Percentiles rank a stretch among this genome's conserved stretches.
phyloP scores from a whole-genome alignment of 2,329 filamentous ascomycete genomes.

The Nemania bipapillata region DNA sequence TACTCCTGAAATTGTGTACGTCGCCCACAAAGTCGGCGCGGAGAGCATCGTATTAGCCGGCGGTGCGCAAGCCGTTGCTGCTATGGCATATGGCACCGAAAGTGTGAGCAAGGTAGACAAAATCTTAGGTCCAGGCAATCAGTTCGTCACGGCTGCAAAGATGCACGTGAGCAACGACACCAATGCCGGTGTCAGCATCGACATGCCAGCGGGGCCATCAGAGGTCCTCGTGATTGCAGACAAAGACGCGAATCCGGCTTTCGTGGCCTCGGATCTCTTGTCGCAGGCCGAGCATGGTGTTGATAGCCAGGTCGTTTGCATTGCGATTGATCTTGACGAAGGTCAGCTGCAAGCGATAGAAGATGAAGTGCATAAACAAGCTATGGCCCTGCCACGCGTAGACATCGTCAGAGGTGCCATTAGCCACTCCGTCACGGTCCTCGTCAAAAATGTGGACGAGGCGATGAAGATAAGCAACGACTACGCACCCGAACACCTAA shows the following conservation, averaged over 20 bases:
- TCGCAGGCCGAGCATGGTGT: slow-evolving; percentile 97
- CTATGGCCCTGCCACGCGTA: slow-evolving; percentile 84
- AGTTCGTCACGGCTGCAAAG: slow-evolving; percentile 98
- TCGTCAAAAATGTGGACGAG: slow-evolving; percentile 75
- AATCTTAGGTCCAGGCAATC: slow-evolving; percentile 96
- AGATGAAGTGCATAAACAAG: slow-evolving; percentile 88
- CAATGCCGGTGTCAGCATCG: slow-evolving; percentile 91
- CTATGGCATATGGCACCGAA: slow-evolving; percentile 96
- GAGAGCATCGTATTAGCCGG: slow-evolving; percentile 96
- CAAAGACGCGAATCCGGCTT: slow-evolving; percentile 85
- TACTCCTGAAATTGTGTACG: slow-evolving; percentile 96
- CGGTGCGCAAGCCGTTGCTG: slow-evolving; percentile 93
- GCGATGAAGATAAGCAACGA: slow-evolving; percentile 87
- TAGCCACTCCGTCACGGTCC: slow-evolving; percentile 87
- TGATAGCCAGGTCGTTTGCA: slow-evolving; percentile 92
- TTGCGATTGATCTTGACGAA: slow-evolving; percentile 83
- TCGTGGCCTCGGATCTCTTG: slow-evolving; percentile 92
- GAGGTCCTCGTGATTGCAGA: slow-evolving; percentile 98
- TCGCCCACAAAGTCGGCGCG: slow-evolving; percentile 94
- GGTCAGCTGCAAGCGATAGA: slow-evolving; percentile 83
- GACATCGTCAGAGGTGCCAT: slow-evolving; percentile 93
- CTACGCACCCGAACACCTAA: slow-evolving; percentile 96
- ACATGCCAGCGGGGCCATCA: slow-evolving; percentile 97
- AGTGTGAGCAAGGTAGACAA: slow-evolving; percentile 97
- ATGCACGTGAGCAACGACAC: slow-evolving; percentile 99